Conservation (phyloP, 257 asterid species). For the Solanum chmielewskii region DNA sequence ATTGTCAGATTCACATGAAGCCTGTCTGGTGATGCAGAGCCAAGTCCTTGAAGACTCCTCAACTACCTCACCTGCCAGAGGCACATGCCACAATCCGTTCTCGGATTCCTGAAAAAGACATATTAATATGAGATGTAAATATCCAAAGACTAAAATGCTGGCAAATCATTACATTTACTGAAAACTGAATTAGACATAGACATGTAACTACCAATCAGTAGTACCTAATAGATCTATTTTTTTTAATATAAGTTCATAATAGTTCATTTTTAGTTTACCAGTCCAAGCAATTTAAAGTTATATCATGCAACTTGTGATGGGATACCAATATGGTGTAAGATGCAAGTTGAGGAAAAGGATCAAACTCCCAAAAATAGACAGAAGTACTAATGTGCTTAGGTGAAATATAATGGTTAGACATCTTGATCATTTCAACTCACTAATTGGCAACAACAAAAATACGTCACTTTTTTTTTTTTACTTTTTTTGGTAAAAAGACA, state of each 20-base stretch:
- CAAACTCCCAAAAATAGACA: neutral
- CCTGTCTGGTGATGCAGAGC: slow-evolving; percentile 56
- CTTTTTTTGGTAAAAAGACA: neutral
- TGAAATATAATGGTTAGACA: neutral
- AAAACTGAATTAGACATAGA: neutral
- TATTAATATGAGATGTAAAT: neutral
- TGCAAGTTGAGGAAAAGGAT: neutral
- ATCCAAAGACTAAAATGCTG: neutral
- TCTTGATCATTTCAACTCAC: neutral
- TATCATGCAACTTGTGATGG: neutral
- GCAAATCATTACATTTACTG: neutral
- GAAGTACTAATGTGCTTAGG: neutral
- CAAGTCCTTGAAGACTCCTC: slow-evolving; percentile 58
- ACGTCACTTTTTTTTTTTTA: neutral
- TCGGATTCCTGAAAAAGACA: slow-evolving; percentile 45
- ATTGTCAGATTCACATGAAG: slow-evolving; percentile 4
- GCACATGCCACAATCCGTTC: slow-evolving; percentile 85
- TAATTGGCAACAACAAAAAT: neutral
- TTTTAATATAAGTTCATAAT: neutral
- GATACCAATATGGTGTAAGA: neutral
- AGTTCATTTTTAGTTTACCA: neutral
- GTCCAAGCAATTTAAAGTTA: neutral
- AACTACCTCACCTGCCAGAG: slow-evolving; percentile 45
- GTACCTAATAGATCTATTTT: neutral
- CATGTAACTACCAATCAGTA: neutral